Conservation (phyloP, 257 asterid genomes). For the Petunia axillaris region DNA sequence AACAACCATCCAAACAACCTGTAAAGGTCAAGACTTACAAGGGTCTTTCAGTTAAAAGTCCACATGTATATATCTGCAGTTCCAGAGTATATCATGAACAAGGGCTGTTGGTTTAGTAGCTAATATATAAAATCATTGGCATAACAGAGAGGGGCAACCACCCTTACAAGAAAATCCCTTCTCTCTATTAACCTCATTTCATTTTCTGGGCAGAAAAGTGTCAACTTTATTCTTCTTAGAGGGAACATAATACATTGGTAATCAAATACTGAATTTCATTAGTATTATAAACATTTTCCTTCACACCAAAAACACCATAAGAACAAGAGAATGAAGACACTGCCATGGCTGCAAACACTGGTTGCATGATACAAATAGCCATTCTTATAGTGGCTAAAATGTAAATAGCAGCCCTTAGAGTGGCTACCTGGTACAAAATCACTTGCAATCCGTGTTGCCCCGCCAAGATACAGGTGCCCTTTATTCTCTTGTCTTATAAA, state of each 20-base stretch:
- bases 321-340: slow-evolving; percentile 2
- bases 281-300: not conserved
- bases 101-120: too few species aligned
- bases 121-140: not conserved
- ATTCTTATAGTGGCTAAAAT: too few species aligned
- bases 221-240: not conserved
- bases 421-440: too few species aligned
- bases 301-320: slow-evolving; percentile 11
- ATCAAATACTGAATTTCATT: not conserved
- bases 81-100: too few species aligned
- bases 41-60: too few species aligned
- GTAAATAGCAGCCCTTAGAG: too few species aligned
- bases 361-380: too few species aligned
- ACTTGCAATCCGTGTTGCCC: not conserved
- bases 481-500: too few species aligned
- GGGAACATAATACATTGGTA: slow-evolving; percentile 10
- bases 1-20: slow-evolving; percentile 13
- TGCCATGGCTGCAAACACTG: slow-evolving; percentile 28
- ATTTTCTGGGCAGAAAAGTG: not conserved
- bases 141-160: slow-evolving; percentile 21
- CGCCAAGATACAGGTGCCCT: not conserved
- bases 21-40: not conserved
- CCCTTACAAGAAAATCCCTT: not conserved
- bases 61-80: too few species aligned
- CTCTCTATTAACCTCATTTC: slow-evolving; percentile 3